Evolutionary conservation across 1,139 yeast species (phyloP).

Genomic region (Pneumocystis murina): DNA sequence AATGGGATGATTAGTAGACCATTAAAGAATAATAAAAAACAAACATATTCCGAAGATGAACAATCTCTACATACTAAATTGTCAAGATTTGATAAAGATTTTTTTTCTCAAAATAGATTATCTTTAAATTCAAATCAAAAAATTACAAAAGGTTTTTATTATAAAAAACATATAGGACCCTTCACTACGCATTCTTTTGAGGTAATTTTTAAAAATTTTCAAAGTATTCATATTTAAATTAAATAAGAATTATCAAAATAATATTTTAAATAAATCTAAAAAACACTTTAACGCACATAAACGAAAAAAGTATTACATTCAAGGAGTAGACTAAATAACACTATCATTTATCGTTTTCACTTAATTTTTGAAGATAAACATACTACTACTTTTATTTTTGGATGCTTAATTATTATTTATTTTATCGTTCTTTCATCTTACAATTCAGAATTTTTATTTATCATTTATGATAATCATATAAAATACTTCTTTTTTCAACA

Average conservation of each 20-base stretch:
- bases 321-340: neutral
- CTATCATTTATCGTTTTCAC: neutral
- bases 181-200: neutral
- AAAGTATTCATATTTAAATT: neutral
- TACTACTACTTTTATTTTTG: neutral
- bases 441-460: no score
- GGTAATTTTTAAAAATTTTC: neutral
- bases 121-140: conserved; percentile 4
- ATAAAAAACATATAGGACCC: neutral
- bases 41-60: neutral
- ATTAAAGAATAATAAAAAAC: neutral
- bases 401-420: neutral
- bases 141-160: conserved; percentile 9
- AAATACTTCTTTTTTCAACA: no score
- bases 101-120: conserved; percentile 3
- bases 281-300: neutral
- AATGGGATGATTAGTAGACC: conserved; percentile 2
- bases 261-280: neutral
- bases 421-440: no score
- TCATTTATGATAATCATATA: no score
- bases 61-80: conserved; percentile 1
- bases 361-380: neutral
- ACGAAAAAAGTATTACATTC: neutral
- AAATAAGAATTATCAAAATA: neutral
- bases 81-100: conserved; percentile 6